These are phyloP conservation scores for Flaveria floridana DNA, from an alignment of 140 eudicot genomes.

Conservation along the genomic window DNA sequence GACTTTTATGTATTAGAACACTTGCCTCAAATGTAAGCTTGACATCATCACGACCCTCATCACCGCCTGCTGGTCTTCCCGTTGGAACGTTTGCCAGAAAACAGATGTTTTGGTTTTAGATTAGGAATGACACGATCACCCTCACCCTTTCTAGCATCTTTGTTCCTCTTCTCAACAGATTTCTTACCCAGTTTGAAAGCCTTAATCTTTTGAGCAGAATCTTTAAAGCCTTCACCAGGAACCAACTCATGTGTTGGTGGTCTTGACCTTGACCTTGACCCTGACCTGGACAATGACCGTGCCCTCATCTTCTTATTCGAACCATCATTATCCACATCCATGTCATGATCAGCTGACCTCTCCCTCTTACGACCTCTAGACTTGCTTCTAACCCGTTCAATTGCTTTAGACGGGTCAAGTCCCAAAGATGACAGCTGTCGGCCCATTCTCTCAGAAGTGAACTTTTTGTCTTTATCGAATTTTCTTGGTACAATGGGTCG, in stretches of 20 bases:
- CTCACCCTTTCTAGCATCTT: constrained; percentile 73
- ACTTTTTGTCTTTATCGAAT: constrained; percentile 66
- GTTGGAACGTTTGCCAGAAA: constrained; percentile 67
- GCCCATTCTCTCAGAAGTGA: constrained; percentile 76
- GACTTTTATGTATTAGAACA: not conserved
- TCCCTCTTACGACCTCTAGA: constrained; percentile 94
- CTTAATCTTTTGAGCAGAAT: constrained; percentile 63
- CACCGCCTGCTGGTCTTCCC: constrained; percentile 85
- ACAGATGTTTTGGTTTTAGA: constrained; percentile 76
- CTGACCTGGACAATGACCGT: constrained; percentile 59
- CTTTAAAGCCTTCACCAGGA: constrained; percentile 86
- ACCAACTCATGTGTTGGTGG: constrained; percentile 67
- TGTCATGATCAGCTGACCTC: constrained; percentile 52
- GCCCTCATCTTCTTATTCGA: constrained; percentile 62
- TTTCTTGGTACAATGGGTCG: constrained; percentile 82
- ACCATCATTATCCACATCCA: constrained; percentile 68
- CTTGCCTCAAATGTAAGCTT: not conserved
- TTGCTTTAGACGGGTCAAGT: constrained; percentile 71
- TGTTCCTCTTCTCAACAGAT: constrained; percentile 65
- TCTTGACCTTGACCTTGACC: constrained; percentile 67
- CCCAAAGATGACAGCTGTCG: constrained; percentile 70
- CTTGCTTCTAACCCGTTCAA: constrained; percentile 71
- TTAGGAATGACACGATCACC: constrained; percentile 78
- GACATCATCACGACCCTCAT: not conserved
- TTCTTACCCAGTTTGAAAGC: constrained; percentile 59